Evolutionary conservation across 305 asterid species (phyloP), one percentile per base, ranked within the genome.

Genomic region (Solanum hybrid): DNA sequence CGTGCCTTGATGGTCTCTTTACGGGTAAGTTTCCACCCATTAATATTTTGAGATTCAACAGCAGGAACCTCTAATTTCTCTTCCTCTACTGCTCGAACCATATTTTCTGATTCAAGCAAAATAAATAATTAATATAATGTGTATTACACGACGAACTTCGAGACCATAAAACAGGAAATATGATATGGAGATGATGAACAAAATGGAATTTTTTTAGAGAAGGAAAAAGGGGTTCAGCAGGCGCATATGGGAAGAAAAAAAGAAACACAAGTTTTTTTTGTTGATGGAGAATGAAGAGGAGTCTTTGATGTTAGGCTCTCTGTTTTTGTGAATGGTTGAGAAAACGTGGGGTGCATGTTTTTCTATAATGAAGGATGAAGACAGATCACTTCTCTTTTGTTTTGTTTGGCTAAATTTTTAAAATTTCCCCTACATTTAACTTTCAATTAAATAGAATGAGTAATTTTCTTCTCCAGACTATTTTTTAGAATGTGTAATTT

Each of bases 1-100:
- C 90, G 70, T 10, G 94, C 70, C 92, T 17, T 91, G 41, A 92
- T 86, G 32, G 93, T 89, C 8, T 93, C 95, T 3, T 94, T 91
- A 84, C 93, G 88, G n/a, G 80, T 89, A 57, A 91, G 91, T 26
- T 78, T 73, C 27, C 70, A 89, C 17, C 92, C 94, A 3, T 86
- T 90, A 90, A 86, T n/a, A 86, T 91, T 89, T 89, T 89, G 88
- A 93, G 91, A 15, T 90, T 89, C 27, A 88, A 90, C 4, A 92
- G 86, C 90, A 72, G 27, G 6, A 90, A 89, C 79, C 37, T 92
- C 95, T 79, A 79, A 34, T 83, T 65, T 90, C 92, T 93, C 96
- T 79, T 93, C 95, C 91, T 93, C 95, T 87, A 90, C n/a, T 10
- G 93, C 94, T 91, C 92, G 88, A 72, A 90, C 93, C 94, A 94